Conservation (phyloP, 2,329 filamentous ascomycete species). For the Colletotrichum paranaense region DNA sequence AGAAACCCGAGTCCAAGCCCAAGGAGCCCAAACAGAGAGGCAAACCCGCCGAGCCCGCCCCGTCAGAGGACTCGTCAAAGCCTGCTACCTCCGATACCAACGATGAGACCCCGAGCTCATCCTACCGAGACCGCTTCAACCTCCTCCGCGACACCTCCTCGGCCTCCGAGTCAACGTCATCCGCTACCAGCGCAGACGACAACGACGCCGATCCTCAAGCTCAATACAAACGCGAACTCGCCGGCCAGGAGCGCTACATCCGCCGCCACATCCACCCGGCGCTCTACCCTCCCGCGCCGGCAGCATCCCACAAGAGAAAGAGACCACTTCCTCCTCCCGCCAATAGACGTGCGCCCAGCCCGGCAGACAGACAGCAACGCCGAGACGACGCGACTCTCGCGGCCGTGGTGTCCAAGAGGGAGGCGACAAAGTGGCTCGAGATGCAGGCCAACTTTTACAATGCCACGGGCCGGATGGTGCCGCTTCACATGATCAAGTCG, state of each 20-base stretch:
- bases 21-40: not conserved
- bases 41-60: conserved; percentile 29
- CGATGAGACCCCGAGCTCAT: conserved; percentile 31
- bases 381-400: conserved; percentile 50
- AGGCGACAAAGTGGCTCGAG: conserved; percentile 50
- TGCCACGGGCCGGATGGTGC: conserved; percentile 53
- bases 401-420: conserved; percentile 46
- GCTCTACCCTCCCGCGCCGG: conserved; percentile 45
- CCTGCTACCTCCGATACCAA: not conserved
- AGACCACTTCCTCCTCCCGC: conserved; percentile 34
- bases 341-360: conserved; percentile 18
- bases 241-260: conserved; percentile 45
- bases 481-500: conserved; percentile 49
- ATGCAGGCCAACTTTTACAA: conserved; percentile 58
- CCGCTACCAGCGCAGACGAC: conserved; percentile 21
- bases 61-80: not conserved
- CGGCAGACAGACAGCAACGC: conserved; percentile 17
- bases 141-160: conserved; percentile 44
- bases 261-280: conserved; percentile 43
- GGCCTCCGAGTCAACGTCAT: conserved; percentile 36
- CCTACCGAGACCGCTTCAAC: conserved; percentile 14
- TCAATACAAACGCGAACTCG: conserved; percentile 35
- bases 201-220: conserved; percentile 28
- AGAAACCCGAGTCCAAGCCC: conserved; percentile 16
- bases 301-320: conserved; percentile 37